phyloP scores from a whole-genome alignment of 208 protist genomes.

The Leishmania amazonensis region DNA sequence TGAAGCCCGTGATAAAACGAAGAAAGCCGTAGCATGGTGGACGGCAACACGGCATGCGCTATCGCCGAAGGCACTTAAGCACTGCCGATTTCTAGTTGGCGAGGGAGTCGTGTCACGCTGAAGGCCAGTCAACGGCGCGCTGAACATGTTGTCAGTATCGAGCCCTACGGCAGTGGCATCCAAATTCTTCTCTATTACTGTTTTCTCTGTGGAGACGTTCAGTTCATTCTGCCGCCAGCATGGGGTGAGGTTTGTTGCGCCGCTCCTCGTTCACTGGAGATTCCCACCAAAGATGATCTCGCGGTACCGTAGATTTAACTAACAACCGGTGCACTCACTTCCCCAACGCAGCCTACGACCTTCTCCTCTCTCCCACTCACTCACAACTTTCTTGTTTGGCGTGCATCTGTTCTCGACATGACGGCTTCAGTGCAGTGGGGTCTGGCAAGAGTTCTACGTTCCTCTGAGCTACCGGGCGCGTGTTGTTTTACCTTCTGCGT shows the following conservation, averaged over 20 bases:
- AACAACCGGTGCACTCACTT: not conserved
- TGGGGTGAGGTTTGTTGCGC: not conserved
- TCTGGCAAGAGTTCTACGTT: not conserved
- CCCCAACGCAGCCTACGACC: not conserved
- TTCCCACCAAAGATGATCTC: not conserved
- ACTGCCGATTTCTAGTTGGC: not conserved
- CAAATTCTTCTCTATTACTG: not conserved
- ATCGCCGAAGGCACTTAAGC: not conserved
- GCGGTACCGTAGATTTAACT: not conserved
- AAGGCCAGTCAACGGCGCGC: not conserved
- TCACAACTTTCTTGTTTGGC: not conserved
- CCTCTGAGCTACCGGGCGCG: not conserved
- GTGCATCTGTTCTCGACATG: not conserved
- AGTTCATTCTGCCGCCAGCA: not conserved
- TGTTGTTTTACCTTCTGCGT: not conserved
- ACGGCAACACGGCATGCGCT: not conserved
- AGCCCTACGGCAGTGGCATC: not conserved
- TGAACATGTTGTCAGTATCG: not conserved
- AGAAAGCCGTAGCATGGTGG: conserved; percentile 2
- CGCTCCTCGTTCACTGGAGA: not conserved
- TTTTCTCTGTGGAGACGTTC: not conserved
- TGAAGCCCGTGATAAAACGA: conserved; percentile 33
- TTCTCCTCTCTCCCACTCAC: not conserved
- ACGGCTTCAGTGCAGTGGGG: not conserved
- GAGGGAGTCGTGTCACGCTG: not conserved